Evolutionary conservation across 805 yeast genomes (phyloP).

Genomic region (Cyberlindnera suaveolens): DNA sequence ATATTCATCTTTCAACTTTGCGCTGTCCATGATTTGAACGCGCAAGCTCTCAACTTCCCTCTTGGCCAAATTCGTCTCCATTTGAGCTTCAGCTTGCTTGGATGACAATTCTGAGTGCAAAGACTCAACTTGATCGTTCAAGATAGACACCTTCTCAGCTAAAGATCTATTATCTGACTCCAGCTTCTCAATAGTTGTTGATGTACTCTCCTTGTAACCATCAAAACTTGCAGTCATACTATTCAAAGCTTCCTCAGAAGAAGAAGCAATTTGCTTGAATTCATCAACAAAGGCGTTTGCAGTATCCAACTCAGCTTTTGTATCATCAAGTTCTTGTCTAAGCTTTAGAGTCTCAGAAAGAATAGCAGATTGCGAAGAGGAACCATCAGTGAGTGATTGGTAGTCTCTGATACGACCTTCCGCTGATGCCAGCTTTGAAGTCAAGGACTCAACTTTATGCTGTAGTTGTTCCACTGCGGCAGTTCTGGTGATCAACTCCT

Average conservation of each 20-base stretch:
- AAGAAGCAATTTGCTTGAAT: conserved; percentile 53
- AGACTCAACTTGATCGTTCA: conserved; percentile 27
- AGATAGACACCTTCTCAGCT: conserved; percentile 18
- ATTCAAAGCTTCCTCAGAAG: conserved; percentile 60
- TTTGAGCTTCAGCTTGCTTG: conserved; percentile 23
- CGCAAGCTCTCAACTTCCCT: conserved; percentile 14
- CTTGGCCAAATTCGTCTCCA: conserved; percentile 12
- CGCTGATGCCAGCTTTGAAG: conserved; percentile 23
- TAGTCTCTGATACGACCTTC: conserved; percentile 27
- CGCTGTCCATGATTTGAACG: conserved; percentile 18
- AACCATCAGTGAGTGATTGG: conserved; percentile 22
- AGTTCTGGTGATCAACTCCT: conserved; percentile 37
- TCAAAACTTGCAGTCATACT: conserved; percentile 51
- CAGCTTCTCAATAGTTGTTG: conserved; percentile 12
- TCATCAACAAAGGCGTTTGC: conserved; percentile 56
- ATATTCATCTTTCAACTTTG: conserved; percentile 24
- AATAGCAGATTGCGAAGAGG: conserved; percentile 21
- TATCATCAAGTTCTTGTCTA: conserved; percentile 36
- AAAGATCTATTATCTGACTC: conserved; percentile 17
- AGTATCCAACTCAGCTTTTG: conserved; percentile 48
- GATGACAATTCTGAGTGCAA: conserved; percentile 26
- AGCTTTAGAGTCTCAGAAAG: conserved; percentile 27
- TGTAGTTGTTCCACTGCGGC: conserved; percentile 33
- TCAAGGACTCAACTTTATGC: conserved; percentile 29
- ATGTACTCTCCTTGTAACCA: conserved; percentile 28